Percentiles rank a stretch among this genome's conserved stretches.
Evolutionary conservation across 352 stramenopile genomes (phyloP).

Genomic region (Phytophthora tentaculata): DNA sequence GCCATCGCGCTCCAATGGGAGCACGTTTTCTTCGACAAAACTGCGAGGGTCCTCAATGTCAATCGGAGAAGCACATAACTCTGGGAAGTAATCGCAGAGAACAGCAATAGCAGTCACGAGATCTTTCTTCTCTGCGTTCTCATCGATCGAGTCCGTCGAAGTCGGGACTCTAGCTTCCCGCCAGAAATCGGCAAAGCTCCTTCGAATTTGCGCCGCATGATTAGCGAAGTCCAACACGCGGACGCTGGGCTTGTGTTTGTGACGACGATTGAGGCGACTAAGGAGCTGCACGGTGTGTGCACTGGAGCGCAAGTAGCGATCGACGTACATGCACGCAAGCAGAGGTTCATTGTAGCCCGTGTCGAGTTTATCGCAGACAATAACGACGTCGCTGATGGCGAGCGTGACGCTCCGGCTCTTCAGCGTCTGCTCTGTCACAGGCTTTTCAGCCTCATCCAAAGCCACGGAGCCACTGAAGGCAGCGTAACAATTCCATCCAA

Average conservation of each 20-base stretch:
- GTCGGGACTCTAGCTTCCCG: conserved; percentile 35
- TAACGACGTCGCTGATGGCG: conserved; percentile 69
- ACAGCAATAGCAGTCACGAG: conserved; percentile 43
- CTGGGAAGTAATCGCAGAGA: conserved; percentile 52
- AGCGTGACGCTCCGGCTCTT: conserved; percentile 61
- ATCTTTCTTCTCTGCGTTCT: conserved; percentile 38
- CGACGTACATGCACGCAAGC: conserved; percentile 84
- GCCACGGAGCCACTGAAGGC: conserved; percentile 67
- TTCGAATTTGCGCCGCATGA: conserved; percentile 70
- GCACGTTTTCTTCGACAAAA: conserved; percentile 39
- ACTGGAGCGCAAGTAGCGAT: conserved; percentile 70
- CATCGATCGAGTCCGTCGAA: conserved; percentile 35
- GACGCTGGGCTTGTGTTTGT: conserved; percentile 57
- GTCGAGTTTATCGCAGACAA: conserved; percentile 89
- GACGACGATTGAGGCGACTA: conserved; percentile 79
- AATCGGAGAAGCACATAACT: conserved; percentile 28
- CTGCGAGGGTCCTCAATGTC: conserved; percentile 24
- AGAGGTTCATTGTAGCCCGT: conserved; percentile 85
- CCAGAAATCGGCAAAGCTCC: conserved; percentile 61
- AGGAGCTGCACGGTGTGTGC: conserved; percentile 81
- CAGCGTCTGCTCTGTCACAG: conserved; percentile 70
- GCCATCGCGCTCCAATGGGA: conserved; percentile 54
- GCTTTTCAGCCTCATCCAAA: conserved; percentile 25
- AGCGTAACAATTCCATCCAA: conserved; percentile 72
- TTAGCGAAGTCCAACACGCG: conserved; percentile 80